Percentiles rank a stretch among this genome's conserved stretches.
Conservation (phyloP, 805 yeast species). For the Yarrowia sp. region DNA sequence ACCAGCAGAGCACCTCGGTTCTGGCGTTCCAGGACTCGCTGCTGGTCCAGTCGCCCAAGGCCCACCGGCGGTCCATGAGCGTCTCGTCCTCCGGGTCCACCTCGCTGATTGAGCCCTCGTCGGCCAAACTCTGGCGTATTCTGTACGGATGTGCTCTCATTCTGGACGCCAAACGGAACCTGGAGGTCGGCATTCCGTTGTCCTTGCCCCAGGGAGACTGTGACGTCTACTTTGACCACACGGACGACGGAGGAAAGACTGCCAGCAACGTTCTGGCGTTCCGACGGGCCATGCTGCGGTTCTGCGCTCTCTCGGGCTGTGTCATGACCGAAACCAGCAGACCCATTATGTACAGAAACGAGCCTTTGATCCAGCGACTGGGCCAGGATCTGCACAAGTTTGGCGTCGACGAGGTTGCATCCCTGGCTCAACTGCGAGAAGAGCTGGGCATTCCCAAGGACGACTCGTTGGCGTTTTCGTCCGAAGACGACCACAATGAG, state of each 20-base stretch:
- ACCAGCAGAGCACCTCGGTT: slow-evolving; percentile 13
- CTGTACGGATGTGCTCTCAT: slow-evolving; percentile 25
- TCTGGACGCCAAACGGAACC: slow-evolving; percentile 32
- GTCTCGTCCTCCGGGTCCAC: slow-evolving; percentile 13
- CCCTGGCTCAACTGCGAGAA: slow-evolving; percentile 22
- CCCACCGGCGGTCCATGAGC: slow-evolving; percentile 14
- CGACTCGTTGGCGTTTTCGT: slow-evolving; percentile 22
- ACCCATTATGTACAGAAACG: slow-evolving; percentile 27
- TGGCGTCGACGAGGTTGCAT: slow-evolving; percentile 18
- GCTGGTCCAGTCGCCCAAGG: slow-evolving; percentile 13
- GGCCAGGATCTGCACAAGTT: slow-evolving; percentile 28
- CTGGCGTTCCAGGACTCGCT: slow-evolving; percentile 23
- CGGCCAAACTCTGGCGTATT: slow-evolving; percentile 33
- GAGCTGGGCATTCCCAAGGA: slow-evolving; percentile 28
- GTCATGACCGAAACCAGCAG: slow-evolving; percentile 34
- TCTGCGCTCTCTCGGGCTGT: slow-evolving; percentile 23
- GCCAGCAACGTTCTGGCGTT: slow-evolving; percentile 12
- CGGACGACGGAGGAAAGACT: slow-evolving; percentile 28
- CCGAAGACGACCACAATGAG: slow-evolving; percentile 14
- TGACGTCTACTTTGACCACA: slow-evolving; percentile 28
- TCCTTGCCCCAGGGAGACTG: slow-evolving; percentile 37
- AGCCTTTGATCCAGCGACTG: slow-evolving; percentile 19
- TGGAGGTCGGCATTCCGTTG: slow-evolving; percentile 29
- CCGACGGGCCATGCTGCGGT: slow-evolving; percentile 29
- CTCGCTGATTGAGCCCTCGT: slow-evolving; percentile 11